Percentiles rank a stretch among this genome's conserved stretches.
These are phyloP conservation scores for Papiliotrema nemorosa DNA, from an alignment of 1,284 basidiomycete genomes.

Conservation along the genomic window DNA sequence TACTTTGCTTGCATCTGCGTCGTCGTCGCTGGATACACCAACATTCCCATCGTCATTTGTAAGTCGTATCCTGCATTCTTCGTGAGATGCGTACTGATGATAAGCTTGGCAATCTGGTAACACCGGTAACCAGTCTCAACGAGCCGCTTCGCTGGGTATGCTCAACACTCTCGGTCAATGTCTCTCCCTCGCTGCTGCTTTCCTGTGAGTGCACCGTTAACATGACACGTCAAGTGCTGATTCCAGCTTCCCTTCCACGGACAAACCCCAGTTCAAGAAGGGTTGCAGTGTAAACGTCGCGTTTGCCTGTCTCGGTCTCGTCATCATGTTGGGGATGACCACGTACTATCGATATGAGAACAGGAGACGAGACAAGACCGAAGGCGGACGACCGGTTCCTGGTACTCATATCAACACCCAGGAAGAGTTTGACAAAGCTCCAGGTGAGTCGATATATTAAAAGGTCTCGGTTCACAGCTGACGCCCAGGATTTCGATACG, in stretches of 20 bases:
- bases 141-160: constrained; percentile 51
- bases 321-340: constrained; percentile 43
- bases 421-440: constrained; percentile 34
- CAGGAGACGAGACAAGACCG: constrained; percentile 42
- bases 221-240: background rate
- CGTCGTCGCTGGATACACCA: constrained; percentile 46
- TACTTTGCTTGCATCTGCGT: constrained; percentile 50
- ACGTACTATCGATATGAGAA: constrained; percentile 49
- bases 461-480: too few species aligned
- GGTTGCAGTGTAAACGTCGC: constrained; percentile 50
- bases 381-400: constrained; percentile 45
- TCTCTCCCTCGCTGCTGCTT: constrained; percentile 49
- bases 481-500: constrained; percentile 21
- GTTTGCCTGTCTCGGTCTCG: constrained; percentile 47
- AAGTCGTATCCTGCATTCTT: constrained; percentile 1
- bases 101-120: constrained; percentile 45
- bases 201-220: constrained; percentile 29
- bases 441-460: constrained; percentile 32
- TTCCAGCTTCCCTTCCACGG: constrained; percentile 44
- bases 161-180: constrained; percentile 53
- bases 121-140: constrained; percentile 43
- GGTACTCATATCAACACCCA: constrained; percentile 30
- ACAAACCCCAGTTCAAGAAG: constrained; percentile 49
- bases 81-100: constrained; percentile 11
- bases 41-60: constrained; percentile 42